Base-by-base conservation (phyloP, 179 eudicot genomes). In the Kewa caespitosa region DNA sequence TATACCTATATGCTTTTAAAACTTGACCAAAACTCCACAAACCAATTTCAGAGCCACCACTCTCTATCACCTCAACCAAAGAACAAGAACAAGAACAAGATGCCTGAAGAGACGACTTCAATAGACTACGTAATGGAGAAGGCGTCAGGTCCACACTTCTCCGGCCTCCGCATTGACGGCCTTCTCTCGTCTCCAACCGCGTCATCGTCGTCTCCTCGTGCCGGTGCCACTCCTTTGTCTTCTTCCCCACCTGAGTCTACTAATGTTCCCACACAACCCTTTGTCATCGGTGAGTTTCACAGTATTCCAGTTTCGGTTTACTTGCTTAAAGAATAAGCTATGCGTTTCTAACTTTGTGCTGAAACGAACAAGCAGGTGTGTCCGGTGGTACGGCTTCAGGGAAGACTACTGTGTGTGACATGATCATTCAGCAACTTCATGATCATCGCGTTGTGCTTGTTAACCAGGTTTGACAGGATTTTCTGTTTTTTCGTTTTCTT, bases 301-400 rank as follows among this genome's bases (percentile, higher is more conserved):
- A n/a, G n/a, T n/a, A n/a, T n/a, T n/a, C n/a, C n/a, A n/a, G n/a
- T n/a, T n/a, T n/a, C n/a, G n/a, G n/a, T n/a, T n/a, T n/a, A n/a
- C n/a, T n/a, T n/a, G n/a, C n/a, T n/a, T n/a, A n/a, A n/a, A n/a
- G n/a, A n/a, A n/a, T n/a, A n/a, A n/a, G n/a, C n/a, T n/a, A n/a
- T n/a, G n/a, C n/a, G n/a, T n/a, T n/a, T n/a, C n/a, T n/a, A n/a
- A n/a, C n/a, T 52, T 30, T 65, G 13, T 71, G 68, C 6, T 71
- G 13, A 63, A n/a, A n/a, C n/a, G n/a, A n/a, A 64, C 81, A 83
- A 75, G 71, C 72, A 93, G 98, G 98, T 64, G 98, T 93, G 66
- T 89, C 98, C 1, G 98, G 98, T 20, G 98, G 98, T 72, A 90
- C 97, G 32, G 98, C 98, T 30, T 91, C 98, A 0, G 98, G 98